phyloP scores from a whole-genome alignment of 768 basidiomycete genomes.

The Boletus patriciae region DNA sequence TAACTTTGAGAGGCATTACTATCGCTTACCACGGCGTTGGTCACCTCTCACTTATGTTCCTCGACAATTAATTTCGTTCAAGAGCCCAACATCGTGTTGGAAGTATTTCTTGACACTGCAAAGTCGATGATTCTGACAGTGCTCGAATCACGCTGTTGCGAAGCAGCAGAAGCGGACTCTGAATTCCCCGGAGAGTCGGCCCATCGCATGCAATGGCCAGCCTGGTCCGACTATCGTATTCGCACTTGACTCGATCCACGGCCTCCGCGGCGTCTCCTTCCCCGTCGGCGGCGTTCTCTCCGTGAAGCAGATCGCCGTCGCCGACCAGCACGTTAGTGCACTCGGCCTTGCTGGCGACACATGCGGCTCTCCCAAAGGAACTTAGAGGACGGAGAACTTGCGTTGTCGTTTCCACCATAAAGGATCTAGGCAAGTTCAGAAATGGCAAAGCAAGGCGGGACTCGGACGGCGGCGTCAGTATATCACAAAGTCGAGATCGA shows the following conservation, averaged over 20 bases:
- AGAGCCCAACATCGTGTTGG: too few species aligned
- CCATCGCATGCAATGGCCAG: too few species aligned
- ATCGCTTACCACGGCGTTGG: too few species aligned
- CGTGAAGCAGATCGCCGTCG: slow-evolving; percentile 73
- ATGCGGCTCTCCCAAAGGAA: slow-evolving; percentile 80
- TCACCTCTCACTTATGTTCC: too few species aligned
- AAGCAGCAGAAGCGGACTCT: too few species aligned
- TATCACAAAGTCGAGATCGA: slow-evolving; percentile 96
- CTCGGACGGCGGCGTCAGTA: slow-evolving; percentile 48
- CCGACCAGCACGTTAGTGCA: slow-evolving; percentile 77
- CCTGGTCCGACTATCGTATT: slow-evolving; percentile 39
- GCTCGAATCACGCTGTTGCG: too few species aligned
- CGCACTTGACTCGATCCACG: slow-evolving; percentile 64
- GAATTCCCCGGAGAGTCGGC: too few species aligned
- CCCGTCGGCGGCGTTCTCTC: slow-evolving; percentile 63
- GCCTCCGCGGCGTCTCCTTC: slow-evolving; percentile 69
- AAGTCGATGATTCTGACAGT: too few species aligned
- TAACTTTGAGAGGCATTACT: too few species aligned
- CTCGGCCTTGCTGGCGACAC: slow-evolving; percentile 64
- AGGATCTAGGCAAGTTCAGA: too few species aligned
- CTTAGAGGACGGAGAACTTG: slow-evolving; percentile 67
- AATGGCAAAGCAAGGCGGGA: slow-evolving; percentile 25
- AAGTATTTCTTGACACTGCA: too few species aligned
- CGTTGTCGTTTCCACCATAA: slow-evolving; percentile 27
- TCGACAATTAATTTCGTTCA: too few species aligned